phyloP scores from a whole-genome alignment of 2,329 filamentous ascomycete species.

The Kalaharituber pfeilii region DNA sequence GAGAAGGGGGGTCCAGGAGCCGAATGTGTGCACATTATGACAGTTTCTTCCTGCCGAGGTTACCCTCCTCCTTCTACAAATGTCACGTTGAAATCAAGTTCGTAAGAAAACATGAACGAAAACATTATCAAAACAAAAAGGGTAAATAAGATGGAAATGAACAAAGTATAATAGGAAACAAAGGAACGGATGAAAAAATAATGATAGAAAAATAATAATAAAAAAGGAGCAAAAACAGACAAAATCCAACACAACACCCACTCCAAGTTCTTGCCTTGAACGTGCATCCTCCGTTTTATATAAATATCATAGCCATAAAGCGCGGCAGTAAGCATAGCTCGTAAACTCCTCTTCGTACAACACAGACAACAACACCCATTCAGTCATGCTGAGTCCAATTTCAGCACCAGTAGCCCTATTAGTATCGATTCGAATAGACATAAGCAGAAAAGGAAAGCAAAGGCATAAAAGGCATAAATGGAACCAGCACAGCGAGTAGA shows the following conservation, averaged over 20 bases:
- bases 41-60: not conserved
- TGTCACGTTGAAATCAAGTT: slow-evolving; percentile 5
- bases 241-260: no score
- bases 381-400: not conserved
- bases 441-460: not conserved
- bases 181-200: slow-evolving; percentile 6
- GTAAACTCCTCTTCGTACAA: not conserved
- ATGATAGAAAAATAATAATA: slow-evolving; percentile 6
- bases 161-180: slow-evolving; percentile 3
- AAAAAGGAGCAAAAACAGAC: slow-evolving; percentile 6
- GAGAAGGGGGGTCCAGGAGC: not conserved
- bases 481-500: not conserved
- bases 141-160: slow-evolving; percentile 1
- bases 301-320: not conserved
- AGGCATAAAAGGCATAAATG: not conserved
- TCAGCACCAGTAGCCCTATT: not conserved
- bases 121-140: slow-evolving; percentile 3
- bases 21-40: not conserved
- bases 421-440: not conserved
- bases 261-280: not conserved
- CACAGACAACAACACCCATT: not conserved
- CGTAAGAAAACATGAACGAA: slow-evolving; percentile 12
- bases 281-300: not conserved
- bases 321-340: not conserved
- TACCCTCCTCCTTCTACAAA: no score